Evolutionary conservation across 257 asterid genomes (phyloP).

Genomic region (Solanum sparsipilum): DNA sequence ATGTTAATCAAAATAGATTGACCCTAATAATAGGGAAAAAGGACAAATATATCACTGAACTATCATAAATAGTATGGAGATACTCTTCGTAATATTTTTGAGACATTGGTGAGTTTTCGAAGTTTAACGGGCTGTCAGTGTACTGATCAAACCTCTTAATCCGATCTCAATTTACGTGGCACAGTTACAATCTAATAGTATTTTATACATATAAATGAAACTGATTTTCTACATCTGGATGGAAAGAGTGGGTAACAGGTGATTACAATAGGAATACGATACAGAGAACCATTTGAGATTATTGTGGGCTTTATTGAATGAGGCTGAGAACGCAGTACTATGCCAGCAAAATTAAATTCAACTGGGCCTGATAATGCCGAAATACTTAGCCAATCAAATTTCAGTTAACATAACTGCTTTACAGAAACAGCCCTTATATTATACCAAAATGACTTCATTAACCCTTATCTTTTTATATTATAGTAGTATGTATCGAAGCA

Average conservation of each 20-base stretch:
- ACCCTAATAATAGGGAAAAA: neutral
- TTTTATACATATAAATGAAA: neutral
- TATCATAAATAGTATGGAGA: no score
- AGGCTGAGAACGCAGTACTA: neutral
- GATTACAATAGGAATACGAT: neutral
- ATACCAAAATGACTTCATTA: neutral
- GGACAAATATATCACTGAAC: no score
- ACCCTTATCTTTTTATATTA: constrained; percentile 12
- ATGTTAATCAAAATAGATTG: neutral
- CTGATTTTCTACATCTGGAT: neutral
- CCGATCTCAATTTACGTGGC: rapidly evolving
- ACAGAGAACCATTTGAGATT: neutral
- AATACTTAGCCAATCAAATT: constrained; percentile 18
- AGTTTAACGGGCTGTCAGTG: rapidly evolving
- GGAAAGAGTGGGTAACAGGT: neutral
- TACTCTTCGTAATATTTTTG: no score
- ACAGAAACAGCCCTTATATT: neutral
- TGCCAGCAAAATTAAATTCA: neutral
- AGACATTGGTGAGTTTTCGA: no score
- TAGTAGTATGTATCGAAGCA: neutral
- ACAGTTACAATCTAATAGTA: no score
- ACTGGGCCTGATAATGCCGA: constrained; percentile 11
- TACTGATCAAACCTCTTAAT: no score
- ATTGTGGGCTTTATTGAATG: neutral
- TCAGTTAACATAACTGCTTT: neutral